Percentiles rank a stretch among this genome's conserved stretches.
phyloP scores from a whole-genome alignment of 192 early-diverging fungal species.

The Rhizoclosmatium sp. region DNA sequence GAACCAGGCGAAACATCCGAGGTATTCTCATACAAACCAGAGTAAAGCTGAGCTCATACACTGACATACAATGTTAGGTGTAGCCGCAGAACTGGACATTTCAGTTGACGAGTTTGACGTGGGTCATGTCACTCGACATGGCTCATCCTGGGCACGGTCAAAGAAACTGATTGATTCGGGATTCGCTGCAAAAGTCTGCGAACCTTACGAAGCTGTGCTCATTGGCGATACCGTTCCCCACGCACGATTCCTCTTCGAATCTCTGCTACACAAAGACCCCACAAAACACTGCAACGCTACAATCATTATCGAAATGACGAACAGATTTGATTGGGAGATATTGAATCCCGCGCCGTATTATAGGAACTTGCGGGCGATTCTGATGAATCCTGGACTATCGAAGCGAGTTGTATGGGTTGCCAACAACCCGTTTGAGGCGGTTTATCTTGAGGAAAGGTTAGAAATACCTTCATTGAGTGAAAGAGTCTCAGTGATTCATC shows the following conservation, averaged over 20 bases:
- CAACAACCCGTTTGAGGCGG: slow-evolving; percentile 17
- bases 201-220: slow-evolving; percentile 11
- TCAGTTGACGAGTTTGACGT: not conserved
- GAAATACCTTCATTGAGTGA: too few relatives aligned
- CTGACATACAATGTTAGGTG: too few relatives aligned
- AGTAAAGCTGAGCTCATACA: too few relatives aligned
- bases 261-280: not conserved
- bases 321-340: slow-evolving; percentile 29
- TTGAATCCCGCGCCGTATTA: slow-evolving; percentile 2
- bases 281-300: not conserved
- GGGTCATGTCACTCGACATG: slow-evolving; percentile 9
- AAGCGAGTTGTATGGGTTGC: slow-evolving; percentile 17
- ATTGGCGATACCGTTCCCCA: slow-evolving; percentile 37
- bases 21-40: not conserved
- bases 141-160: not conserved
- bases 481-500: too few relatives aligned
- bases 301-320: slow-evolving; percentile 32
- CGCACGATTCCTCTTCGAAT: slow-evolving; percentile 9
- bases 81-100: not conserved
- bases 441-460: not conserved
- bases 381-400: not conserved
- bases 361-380: not conserved
- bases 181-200: slow-evolving; percentile 3
- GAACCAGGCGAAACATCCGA: not conserved
- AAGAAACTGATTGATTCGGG: not conserved